Evolutionary conservation across 208 protist genomes (phyloP).

Genomic region (Wallacemonas sp.): DNA sequence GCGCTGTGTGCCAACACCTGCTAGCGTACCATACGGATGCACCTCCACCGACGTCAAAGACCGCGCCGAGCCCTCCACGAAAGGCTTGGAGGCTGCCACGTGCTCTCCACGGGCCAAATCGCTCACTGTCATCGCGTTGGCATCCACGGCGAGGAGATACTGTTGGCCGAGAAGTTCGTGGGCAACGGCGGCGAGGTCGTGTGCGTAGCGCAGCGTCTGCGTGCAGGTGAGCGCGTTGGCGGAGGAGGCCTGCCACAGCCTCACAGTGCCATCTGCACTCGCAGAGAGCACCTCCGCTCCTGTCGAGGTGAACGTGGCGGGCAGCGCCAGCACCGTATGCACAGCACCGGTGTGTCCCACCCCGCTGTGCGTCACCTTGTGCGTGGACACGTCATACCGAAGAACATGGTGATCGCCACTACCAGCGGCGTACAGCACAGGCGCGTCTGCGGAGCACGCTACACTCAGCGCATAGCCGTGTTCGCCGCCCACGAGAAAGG

Average conservation of each 20-base stretch:
- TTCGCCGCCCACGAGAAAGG: constrained; percentile 11
- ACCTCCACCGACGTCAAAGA: constrained; percentile 35
- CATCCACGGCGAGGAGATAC: constrained; percentile 34
- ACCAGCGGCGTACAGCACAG: constrained; percentile 3
- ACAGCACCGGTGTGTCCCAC: constrained; percentile 60
- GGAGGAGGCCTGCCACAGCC: constrained; percentile 91
- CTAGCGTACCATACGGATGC: constrained; percentile 71
- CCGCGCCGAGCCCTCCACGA: constrained; percentile 18
- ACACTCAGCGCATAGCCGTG: constrained; percentile 19
- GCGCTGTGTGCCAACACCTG: constrained; percentile 42
- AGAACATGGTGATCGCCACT: constrained; percentile 25
- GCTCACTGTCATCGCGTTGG: constrained; percentile 29
- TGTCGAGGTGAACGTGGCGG: neutral
- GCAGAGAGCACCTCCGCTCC: constrained; percentile 89
- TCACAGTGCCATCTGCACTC: constrained; percentile 97
- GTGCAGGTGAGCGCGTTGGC: constrained; percentile 29
- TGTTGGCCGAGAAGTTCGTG: constrained; percentile 29
- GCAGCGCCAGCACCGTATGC: constrained; percentile 33
- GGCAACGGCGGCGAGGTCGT: constrained; percentile 33
- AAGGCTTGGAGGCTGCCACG: constrained; percentile 25
- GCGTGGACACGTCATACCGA: constrained; percentile 33
- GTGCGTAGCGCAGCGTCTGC: constrained; percentile 48
- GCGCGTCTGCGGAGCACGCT: constrained; percentile 6
- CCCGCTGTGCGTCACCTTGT: constrained; percentile 27
- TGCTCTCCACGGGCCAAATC: constrained; percentile 40